These are phyloP conservation scores for Coniferiporia weirii DNA, from an alignment of 1,284 basidiomycete genomes.

Conservation along the genomic window DNA sequence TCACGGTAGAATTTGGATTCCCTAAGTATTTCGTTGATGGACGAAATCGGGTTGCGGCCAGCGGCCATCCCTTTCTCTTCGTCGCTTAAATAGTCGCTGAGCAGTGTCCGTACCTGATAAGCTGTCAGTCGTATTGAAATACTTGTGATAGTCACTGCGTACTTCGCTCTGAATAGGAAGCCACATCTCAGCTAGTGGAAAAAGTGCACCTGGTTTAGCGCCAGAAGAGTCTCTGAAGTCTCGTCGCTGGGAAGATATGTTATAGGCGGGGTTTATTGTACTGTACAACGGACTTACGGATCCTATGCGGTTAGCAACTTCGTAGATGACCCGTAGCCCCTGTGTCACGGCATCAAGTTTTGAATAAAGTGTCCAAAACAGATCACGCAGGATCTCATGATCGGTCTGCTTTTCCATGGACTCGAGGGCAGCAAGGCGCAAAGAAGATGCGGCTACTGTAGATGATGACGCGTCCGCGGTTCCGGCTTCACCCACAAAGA, in stretches of 20 bases:
- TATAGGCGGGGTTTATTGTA: slow-evolving; percentile 2
- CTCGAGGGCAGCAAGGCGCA: slow-evolving; percentile 77
- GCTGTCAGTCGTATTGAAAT: slow-evolving; percentile 8
- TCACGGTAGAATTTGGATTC: slow-evolving; percentile 77
- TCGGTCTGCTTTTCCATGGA: slow-evolving; percentile 70
- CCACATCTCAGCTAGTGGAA: slow-evolving; percentile 91
- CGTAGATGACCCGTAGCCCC: slow-evolving; percentile 86
- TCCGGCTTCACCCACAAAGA: slow-evolving; percentile 39
- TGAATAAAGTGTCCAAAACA: slow-evolving; percentile 98
- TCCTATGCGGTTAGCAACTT: slow-evolving; percentile 84
- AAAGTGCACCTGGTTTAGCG: slow-evolving; percentile 63
- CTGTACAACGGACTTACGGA: slow-evolving; percentile 50
- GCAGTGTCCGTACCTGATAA: slow-evolving; percentile 72
- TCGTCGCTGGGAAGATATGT: slow-evolving; percentile 51
- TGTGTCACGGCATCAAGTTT: slow-evolving; percentile 96
- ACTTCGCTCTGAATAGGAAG: slow-evolving; percentile 88
- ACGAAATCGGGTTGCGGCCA: slow-evolving; percentile 82
- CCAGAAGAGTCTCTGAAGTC: slow-evolving; percentile 84
- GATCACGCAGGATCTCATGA: slow-evolving; percentile 82
- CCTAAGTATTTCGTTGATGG: slow-evolving; percentile 93
- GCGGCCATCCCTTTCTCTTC: slow-evolving; percentile 76
- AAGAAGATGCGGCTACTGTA: slow-evolving; percentile 39
- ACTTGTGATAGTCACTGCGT: slow-evolving; percentile 19
- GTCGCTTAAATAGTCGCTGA: slow-evolving; percentile 89
- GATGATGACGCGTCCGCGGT: slow-evolving; percentile 19